Base-by-base conservation (phyloP, 352 stramenopile genomes). In the Phytophthora kernoviae region DNA sequence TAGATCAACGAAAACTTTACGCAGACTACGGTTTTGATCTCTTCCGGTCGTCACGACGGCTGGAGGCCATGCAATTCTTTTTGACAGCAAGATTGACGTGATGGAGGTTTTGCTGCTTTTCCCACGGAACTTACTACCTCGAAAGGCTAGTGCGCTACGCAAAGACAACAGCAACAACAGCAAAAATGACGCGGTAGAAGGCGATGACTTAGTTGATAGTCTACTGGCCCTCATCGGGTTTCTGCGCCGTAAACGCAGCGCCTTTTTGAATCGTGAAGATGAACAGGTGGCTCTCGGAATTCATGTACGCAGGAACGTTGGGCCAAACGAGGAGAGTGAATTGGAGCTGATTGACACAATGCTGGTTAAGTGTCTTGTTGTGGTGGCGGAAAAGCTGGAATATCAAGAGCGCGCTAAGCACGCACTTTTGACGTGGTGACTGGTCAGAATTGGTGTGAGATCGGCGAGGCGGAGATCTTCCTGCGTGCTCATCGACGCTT, bases 321-420 rank as follows among this genome's bases (percentile, higher is more conserved):
- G 30, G 39, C 45, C 67, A 34, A 62, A 15, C 21, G 49, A 70
- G 48, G 68, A 70, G 18, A 69, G 42, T 34, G 58, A 57, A 15
- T 44, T 89, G 21, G 75, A 87, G 33, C 43, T 93, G 11, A 77
- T 92, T 21, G 86, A 95, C 54, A 93, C 86, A 2, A 87, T 95
- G 40, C 54, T 93, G 1, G 66, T 95, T 26, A 95, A 95, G 64
- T 88, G 81, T 47, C 70, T 92, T n/a, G 84, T 91, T 15, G 55
- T 93, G 20, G 70, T 90, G 27, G 64, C 73, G 11, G 75, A 90
- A 54, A 77, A 81, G 22, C 27, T 41, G 3, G 54, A 78, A 46
- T 70, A 86, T 50, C 50, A 54, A 43, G 37, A 65, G 17, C 51
- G 56, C 17, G 70, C 76, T 1, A 76, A 79, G 36, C 73, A 63